A percentile compares a stretch with the other conserved stretches of the same genome.
phyloP scores from a whole-genome alignment of 169 alveolate genomes.

The Plasmodium reichenowi region DNA sequence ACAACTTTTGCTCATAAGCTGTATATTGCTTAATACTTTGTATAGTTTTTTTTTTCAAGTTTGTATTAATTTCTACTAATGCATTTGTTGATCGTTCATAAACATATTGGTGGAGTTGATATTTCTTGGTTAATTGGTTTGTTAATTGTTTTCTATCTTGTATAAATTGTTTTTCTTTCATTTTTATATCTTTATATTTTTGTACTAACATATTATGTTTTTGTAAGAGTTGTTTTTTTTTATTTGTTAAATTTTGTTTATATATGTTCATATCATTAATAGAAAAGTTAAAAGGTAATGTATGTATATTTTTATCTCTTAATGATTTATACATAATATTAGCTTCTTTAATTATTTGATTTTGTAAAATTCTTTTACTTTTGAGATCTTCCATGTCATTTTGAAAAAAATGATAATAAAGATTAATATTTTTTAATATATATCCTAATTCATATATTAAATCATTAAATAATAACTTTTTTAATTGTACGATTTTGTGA shows the following conservation, averaged over 20 bases:
- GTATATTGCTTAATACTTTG: constrained; percentile 26
- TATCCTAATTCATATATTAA: constrained; percentile 3
- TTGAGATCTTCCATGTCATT: constrained; percentile 8
- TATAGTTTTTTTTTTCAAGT: constrained; percentile 43
- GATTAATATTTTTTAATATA: constrained; percentile 24
- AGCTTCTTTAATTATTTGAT: constrained; percentile 29
- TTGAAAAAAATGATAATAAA: not conserved
- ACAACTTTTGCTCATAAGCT: not conserved
- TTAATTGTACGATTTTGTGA: constrained; percentile 12
- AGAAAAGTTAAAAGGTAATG: constrained; percentile 59
- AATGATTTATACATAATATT: constrained; percentile 44
- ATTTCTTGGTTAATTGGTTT: constrained; percentile 11
- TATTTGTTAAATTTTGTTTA: constrained; percentile 22
- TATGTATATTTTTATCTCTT: constrained; percentile 41
- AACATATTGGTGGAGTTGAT: constrained; percentile 42
- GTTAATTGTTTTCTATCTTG: constrained; percentile 55
- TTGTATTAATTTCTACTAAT: constrained; percentile 10
- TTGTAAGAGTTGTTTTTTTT: constrained; percentile 36
- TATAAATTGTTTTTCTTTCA: constrained; percentile 27
- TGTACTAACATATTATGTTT: constrained; percentile 35
- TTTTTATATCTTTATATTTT: constrained; percentile 22
- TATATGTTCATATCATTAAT: constrained; percentile 66
- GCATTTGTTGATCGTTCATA: constrained; percentile 44
- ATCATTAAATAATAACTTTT: constrained; percentile 33
- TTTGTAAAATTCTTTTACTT: not conserved